phyloP scores from a whole-genome alignment of 148 eudicot species.

The Arctostaphylos glauca region DNA sequence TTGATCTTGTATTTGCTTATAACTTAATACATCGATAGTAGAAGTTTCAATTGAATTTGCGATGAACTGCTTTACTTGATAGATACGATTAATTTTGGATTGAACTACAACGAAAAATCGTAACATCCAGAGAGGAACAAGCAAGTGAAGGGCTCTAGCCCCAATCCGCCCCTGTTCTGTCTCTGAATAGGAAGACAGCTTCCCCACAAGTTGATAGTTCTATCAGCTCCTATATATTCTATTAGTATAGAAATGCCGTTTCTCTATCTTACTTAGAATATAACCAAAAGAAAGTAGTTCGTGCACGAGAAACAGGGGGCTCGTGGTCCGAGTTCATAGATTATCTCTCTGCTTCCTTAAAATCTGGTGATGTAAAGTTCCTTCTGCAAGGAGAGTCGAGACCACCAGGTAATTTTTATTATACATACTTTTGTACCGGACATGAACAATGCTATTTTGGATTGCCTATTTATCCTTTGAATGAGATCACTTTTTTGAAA shows the following conservation, averaged over 20 bases:
- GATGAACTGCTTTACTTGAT: not conserved
- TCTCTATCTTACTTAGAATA: too few relatives aligned
- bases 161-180: too few relatives aligned
- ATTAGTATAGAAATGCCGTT: too few relatives aligned
- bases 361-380: constrained; percentile 73
- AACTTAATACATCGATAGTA: not conserved
- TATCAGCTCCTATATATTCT: too few relatives aligned
- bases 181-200: too few relatives aligned
- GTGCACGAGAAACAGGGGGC: constrained; percentile 88
- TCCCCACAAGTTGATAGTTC: too few relatives aligned
- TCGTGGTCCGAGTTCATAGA: constrained; percentile 79
- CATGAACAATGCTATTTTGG: not conserved
- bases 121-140: too few relatives aligned
- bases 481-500: not conserved
- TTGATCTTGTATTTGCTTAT: not conserved
- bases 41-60: not conserved
- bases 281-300: constrained; percentile 60
- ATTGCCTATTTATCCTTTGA: not conserved
- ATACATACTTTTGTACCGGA: not conserved
- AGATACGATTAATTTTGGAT: too few relatives aligned
- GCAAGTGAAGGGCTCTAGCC: too few relatives aligned
- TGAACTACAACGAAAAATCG: too few relatives aligned
- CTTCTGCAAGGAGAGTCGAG: constrained; percentile 55
- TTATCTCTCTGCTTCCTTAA: constrained; percentile 56
- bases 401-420: constrained; percentile 43